These are phyloP conservation scores for Myriangium duriaei DNA, from an alignment of 2,329 filamentous ascomycete genomes.

Conservation along the genomic window DNA sequence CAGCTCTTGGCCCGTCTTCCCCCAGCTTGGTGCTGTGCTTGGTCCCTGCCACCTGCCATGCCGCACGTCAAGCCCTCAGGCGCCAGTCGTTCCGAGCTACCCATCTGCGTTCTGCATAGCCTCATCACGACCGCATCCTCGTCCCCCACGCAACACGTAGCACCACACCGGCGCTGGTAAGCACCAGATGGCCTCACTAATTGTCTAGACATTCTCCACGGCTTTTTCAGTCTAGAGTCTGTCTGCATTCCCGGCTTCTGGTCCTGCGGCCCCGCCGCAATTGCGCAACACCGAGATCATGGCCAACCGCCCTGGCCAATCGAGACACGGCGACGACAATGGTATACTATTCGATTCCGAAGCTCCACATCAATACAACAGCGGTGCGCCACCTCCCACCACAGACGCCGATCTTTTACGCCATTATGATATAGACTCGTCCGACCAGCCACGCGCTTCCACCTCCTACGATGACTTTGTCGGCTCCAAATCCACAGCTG, in stretches of 20 bases:
- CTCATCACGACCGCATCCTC: conserved; percentile 2
- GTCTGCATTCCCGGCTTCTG: conserved; percentile 4
- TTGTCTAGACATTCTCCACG: conserved; percentile 4
- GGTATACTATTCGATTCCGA: conserved; percentile 61
- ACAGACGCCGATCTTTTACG: conserved; percentile 71
- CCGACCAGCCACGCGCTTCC: conserved; percentile 57
- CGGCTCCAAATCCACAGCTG: conserved; percentile 42
- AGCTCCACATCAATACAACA: conserved; percentile 55
- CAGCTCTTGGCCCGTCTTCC: too few relatives aligned
- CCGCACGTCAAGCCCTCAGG: conserved; percentile 2
- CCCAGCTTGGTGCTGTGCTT: too few relatives aligned
- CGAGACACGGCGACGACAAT: conserved; percentile 30
- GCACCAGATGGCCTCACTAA: conserved; percentile 1
- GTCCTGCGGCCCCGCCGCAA: conserved; percentile 2
- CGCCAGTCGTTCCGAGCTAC: neutral
- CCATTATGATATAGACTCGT: conserved; percentile 58
- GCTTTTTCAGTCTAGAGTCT: conserved; percentile 9
- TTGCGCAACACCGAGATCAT: conserved; percentile 22
- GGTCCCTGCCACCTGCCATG: too few relatives aligned
- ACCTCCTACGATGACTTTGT: conserved; percentile 94
- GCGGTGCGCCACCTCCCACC: conserved; percentile 63
- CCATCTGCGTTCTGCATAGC: conserved; percentile 4
- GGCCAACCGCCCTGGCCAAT: conserved; percentile 42
- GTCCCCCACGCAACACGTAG: conserved; percentile 4
- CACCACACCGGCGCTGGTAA: conserved; percentile 1